phyloP scores from a whole-genome alignment of 108 stramenopile species.

The Aurantiochytrium sp. region DNA sequence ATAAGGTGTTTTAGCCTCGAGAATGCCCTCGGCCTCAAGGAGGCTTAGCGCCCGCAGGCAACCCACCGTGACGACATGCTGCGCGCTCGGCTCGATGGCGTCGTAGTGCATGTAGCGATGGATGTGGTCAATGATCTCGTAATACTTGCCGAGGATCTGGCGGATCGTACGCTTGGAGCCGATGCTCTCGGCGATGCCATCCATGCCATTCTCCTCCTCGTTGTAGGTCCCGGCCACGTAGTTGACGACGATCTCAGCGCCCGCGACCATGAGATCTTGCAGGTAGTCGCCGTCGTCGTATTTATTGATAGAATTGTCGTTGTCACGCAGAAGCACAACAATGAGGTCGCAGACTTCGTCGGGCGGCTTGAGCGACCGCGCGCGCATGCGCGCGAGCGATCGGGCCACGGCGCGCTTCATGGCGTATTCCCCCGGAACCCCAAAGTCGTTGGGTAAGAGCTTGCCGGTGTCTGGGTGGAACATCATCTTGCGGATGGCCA shows the following conservation, averaged over 20 bases:
- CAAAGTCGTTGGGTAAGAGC: slow-evolving; percentile 18
- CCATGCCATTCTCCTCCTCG: not conserved
- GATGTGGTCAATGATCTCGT: slow-evolving; percentile 24
- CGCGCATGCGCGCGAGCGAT: not conserved
- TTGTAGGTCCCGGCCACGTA: not conserved
- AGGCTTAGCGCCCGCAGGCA: not conserved
- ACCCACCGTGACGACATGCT: slow-evolving; percentile 9
- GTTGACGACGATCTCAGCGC: not conserved
- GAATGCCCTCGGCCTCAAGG: not conserved
- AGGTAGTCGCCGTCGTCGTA: not conserved
- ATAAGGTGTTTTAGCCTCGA: not conserved
- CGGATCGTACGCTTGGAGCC: not conserved
- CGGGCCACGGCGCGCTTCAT: slow-evolving; percentile 6
- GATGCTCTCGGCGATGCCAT: not conserved
- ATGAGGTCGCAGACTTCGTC: slow-evolving; percentile 6
- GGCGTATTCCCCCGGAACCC: slow-evolving; percentile 2
- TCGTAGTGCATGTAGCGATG: slow-evolving; percentile 6
- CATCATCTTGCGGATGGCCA: not conserved
- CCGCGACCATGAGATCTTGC: slow-evolving; percentile 11
- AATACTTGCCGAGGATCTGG: not conserved
- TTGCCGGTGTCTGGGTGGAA: not conserved
- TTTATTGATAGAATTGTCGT: slow-evolving; percentile 19
- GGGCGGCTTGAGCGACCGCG: not conserved
- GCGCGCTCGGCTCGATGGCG: not conserved
- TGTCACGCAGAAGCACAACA: not conserved